Evolutionary conservation across 2,329 filamentous ascomycete genomes (phyloP).

Genomic region (Botryotinia globosa): DNA sequence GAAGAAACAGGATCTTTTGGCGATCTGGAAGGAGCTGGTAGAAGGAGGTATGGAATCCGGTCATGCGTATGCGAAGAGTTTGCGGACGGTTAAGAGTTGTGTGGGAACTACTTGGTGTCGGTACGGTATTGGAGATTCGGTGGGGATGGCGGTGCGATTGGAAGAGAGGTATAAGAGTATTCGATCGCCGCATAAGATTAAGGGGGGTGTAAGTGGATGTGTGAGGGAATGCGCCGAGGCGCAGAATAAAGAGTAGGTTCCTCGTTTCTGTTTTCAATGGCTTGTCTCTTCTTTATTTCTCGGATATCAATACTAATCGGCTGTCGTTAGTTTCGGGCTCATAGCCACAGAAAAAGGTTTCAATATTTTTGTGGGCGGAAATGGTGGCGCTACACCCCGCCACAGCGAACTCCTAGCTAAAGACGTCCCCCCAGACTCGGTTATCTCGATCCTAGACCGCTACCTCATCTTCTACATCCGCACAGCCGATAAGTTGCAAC

Average conservation of each 20-base stretch:
- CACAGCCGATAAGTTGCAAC: constrained; percentile 84
- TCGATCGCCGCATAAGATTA: constrained; percentile 85
- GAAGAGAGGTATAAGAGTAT: constrained; percentile 93
- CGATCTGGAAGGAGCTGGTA: constrained; percentile 78
- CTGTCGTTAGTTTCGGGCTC: constrained; percentile 65
- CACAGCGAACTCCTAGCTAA: constrained; percentile 83
- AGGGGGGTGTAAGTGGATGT: constrained; percentile 85
- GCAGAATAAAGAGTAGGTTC: constrained; percentile 78
- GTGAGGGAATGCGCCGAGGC: constrained; percentile 92
- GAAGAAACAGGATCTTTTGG: constrained; percentile 77
- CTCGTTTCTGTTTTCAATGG: neutral
- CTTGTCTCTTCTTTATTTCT: neutral
- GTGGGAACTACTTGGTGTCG: constrained; percentile 91
- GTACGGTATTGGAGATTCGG: constrained; percentile 84
- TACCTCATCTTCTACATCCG: constrained; percentile 94
- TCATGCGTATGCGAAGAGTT: constrained; percentile 85
- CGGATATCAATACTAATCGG: constrained; percentile 19
- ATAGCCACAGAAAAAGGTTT: constrained; percentile 92
- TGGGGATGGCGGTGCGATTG: constrained; percentile 82
- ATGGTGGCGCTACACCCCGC: constrained; percentile 80
- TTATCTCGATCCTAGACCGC: constrained; percentile 80
- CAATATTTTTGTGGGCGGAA: constrained; percentile 88
- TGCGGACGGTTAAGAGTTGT: constrained; percentile 87
- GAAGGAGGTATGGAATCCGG: constrained; percentile 87
- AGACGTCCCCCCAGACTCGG: constrained; percentile 78